Evolutionary conservation across 73 alveolate species (phyloP).

Genomic region (Stentor roeselii): DNA sequence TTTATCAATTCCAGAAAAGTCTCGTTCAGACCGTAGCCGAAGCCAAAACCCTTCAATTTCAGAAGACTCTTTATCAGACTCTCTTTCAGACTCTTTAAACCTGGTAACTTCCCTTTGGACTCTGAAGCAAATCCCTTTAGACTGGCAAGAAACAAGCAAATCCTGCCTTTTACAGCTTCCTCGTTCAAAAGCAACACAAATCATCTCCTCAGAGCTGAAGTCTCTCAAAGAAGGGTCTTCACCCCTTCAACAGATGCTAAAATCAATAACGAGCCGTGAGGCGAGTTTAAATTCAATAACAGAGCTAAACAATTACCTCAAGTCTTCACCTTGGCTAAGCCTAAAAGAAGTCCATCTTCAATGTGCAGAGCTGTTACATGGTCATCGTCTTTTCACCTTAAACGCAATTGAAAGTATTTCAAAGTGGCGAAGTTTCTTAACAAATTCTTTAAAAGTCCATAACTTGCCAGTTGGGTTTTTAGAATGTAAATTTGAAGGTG

Average conservation of each 20-base stretch:
- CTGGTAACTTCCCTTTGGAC: neutral
- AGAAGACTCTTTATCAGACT: neutral
- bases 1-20: neutral
- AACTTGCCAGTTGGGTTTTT: neutral
- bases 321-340: neutral
- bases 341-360: constrained; percentile 8
- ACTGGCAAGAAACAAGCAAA: neutral
- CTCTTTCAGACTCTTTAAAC: neutral
- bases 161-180: constrained; percentile 1
- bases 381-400: constrained; percentile 1
- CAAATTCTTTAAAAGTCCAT: neutral
- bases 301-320: neutral
- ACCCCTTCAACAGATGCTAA: neutral
- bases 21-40: neutral
- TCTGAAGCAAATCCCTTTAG: neutral
- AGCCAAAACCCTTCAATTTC: neutral
- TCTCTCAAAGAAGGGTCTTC: neutral
- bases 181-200: neutral
- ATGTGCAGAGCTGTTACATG: constrained; percentile 12
- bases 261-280: neutral
- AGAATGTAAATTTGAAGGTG: neutral
- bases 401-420: neutral
- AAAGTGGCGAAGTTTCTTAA: neutral
- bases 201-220: neutral
- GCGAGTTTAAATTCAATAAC: neutral